Evolutionary conservation across 2,329 filamentous ascomycete genomes (phyloP).

Genomic region (Dactylella cylindrospora): DNA sequence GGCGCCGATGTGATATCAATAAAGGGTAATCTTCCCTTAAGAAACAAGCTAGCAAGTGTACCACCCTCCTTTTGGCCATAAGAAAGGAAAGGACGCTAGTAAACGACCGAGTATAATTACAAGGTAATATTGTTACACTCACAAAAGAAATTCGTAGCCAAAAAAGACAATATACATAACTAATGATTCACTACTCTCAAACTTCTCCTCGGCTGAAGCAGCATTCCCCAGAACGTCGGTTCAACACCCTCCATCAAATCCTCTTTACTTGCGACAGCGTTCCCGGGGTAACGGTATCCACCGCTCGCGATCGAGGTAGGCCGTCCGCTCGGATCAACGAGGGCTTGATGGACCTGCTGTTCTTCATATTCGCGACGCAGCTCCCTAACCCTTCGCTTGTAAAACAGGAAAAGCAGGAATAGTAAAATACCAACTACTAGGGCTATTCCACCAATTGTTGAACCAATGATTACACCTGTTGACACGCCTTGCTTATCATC

Average conservation of each 20-base stretch:
- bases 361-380: slow-evolving; percentile 46
- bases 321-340: slow-evolving; percentile 46
- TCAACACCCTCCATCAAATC: slow-evolving; percentile 65
- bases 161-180: too few relatives aligned
- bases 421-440: slow-evolving; percentile 67
- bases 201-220: slow-evolving; percentile 68
- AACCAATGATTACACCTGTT: slow-evolving; percentile 60
- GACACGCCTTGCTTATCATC: slow-evolving; percentile 52
- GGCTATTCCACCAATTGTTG: slow-evolving; percentile 50
- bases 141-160: too few relatives aligned
- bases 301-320: slow-evolving; percentile 49
- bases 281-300: slow-evolving; percentile 46
- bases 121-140: too few relatives aligned
- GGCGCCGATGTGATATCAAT: too few relatives aligned
- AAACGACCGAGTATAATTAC: too few relatives aligned
- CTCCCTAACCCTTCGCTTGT: slow-evolving; percentile 51
- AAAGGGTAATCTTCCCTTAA: too few relatives aligned
- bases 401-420: slow-evolving; percentile 65
- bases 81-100: too few relatives aligned
- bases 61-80: too few relatives aligned
- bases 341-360: slow-evolving; percentile 39
- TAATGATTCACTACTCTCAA: slow-evolving; percentile 66
- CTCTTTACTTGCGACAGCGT: slow-evolving; percentile 54
- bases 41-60: too few relatives aligned
- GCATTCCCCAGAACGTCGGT: slow-evolving; percentile 70